phyloP scores from a whole-genome alignment of 352 stramenopile species.

The Ochromonadaceae sp. region DNA sequence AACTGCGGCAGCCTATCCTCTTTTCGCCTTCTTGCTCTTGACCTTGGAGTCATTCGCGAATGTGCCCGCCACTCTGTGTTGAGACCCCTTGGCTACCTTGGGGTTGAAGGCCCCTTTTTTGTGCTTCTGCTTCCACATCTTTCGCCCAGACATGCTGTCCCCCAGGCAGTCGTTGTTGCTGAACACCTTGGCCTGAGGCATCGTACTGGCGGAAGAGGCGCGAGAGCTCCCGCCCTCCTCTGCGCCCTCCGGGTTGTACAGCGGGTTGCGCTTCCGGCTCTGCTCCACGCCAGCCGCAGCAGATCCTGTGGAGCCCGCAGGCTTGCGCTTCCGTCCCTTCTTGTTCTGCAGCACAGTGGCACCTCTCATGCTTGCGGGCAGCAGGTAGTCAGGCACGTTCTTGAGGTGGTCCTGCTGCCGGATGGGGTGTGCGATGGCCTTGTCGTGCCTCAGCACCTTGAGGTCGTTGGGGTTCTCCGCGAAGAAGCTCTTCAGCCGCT shows the following conservation, averaged over 20 bases:
- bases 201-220: conserved; percentile 27
- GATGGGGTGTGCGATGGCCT: conserved; percentile 69
- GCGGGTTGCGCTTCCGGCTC: conserved; percentile 63
- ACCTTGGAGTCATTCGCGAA: too few species aligned
- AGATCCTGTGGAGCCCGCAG: too few species aligned
- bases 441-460: conserved; percentile 86
- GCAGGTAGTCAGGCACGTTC: conserved; percentile 88
- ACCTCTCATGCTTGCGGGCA: conserved; percentile 82
- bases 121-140: conserved; percentile 76
- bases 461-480: conserved; percentile 84
- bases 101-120: conserved; percentile 61
- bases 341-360: conserved; percentile 52
- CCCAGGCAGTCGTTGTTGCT: conserved; percentile 69
- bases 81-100: conserved; percentile 37
- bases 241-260: conserved; percentile 51
- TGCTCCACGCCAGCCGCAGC: conserved; percentile 34
- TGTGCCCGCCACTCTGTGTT: neutral
- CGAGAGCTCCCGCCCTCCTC: conserved; percentile 34
- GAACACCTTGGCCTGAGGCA: conserved; percentile 28
- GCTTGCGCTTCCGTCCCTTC: conserved; percentile 46
- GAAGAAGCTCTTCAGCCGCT: conserved; percentile 89
- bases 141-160: conserved; percentile 73
- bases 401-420: conserved; percentile 81
- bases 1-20: too few species aligned
- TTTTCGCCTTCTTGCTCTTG: too few species aligned